phyloP scores from a whole-genome alignment of 495 filamentous ascomycete genomes.

The Podospora pseudoanserina region DNA sequence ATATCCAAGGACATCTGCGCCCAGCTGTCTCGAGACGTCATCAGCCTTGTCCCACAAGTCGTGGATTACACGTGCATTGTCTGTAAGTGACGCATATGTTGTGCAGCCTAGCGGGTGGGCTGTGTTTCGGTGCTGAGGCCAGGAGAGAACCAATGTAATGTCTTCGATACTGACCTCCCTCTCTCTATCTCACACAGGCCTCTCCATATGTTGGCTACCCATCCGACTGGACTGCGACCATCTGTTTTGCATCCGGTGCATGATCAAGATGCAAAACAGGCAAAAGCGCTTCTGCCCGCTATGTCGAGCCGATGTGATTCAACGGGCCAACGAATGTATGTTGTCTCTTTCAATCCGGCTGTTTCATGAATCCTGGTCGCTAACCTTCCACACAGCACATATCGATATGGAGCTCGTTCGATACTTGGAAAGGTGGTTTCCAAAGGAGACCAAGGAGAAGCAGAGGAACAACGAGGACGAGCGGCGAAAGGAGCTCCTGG shows the following conservation, averaged over 20 bases:
- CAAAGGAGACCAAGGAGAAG: slow-evolving; percentile 63
- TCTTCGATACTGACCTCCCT: background rate
- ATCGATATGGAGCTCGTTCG: slow-evolving; percentile 54
- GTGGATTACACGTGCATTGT: slow-evolving; percentile 74
- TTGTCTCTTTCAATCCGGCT: background rate
- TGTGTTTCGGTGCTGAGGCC: background rate
- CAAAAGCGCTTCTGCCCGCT: slow-evolving; percentile 60
- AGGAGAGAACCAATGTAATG: background rate
- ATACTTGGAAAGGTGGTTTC: slow-evolving; percentile 53
- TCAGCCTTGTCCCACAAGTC: slow-evolving; percentile 64
- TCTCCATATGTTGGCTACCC: slow-evolving; percentile 61
- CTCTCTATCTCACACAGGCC: slow-evolving; percentile 23
- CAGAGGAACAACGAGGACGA: slow-evolving; percentile 55
- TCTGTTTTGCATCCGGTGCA: slow-evolving; percentile 68
- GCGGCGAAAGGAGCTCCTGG: slow-evolving; percentile 52
- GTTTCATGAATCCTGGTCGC: background rate
- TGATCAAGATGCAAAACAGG: slow-evolving; percentile 64
- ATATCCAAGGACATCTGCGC: slow-evolving; percentile 65
- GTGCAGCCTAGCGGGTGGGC: background rate
- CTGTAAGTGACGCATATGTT: slow-evolving; percentile 40
- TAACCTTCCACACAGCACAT: slow-evolving; percentile 42
- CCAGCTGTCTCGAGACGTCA: slow-evolving; percentile 59
- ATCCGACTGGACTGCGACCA: slow-evolving; percentile 62
- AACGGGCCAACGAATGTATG: slow-evolving; percentile 56
- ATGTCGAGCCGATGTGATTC: slow-evolving; percentile 59